phyloP scores from a whole-genome alignment of 1,139 yeast species.

The Zygoascus hellenicus region DNA sequence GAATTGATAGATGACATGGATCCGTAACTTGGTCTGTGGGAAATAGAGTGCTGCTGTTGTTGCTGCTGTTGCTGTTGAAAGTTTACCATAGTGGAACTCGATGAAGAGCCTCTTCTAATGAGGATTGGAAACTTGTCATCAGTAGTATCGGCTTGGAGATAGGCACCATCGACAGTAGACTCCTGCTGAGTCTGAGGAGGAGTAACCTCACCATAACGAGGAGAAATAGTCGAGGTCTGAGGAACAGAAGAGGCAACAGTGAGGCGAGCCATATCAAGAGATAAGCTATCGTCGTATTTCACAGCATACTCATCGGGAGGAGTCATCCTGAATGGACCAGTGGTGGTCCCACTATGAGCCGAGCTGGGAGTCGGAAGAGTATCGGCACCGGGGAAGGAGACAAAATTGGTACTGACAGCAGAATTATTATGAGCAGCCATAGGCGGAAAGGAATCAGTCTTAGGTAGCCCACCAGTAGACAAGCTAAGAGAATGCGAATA shows the following conservation, averaged over 20 bases:
- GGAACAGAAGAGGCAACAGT: not conserved
- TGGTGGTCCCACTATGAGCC: conserved; percentile 1
- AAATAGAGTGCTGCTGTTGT: conserved; percentile 22
- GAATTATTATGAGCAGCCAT: not conserved
- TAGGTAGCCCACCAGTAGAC: conserved; percentile 3
- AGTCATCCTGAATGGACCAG: conserved; percentile 3
- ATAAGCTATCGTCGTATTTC: conserved; percentile 1
- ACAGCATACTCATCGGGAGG: conserved; percentile 8
- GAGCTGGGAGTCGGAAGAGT: conserved; percentile 6
- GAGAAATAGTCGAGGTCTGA: not conserved
- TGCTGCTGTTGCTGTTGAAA: no score
- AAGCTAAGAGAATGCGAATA: conserved; percentile 10
- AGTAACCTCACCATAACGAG: conserved; percentile 9
- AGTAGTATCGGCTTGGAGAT: conserved; percentile 33
- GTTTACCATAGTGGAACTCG: no score
- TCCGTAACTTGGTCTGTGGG: not conserved
- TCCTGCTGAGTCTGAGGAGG: conserved; percentile 5
- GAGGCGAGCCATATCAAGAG: conserved; percentile 8
- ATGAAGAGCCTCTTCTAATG: conserved; percentile 29
- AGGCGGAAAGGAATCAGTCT: not conserved
- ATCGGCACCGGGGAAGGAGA: not conserved
- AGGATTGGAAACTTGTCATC: conserved; percentile 40
- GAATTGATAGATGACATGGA: conserved; percentile 3
- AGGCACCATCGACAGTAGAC: conserved; percentile 12
- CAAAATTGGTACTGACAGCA: not conserved